These are phyloP conservation scores for Sugiyamaella japonica DNA, from an alignment of 1,139 yeast genomes.

Conservation along the genomic window DNA sequence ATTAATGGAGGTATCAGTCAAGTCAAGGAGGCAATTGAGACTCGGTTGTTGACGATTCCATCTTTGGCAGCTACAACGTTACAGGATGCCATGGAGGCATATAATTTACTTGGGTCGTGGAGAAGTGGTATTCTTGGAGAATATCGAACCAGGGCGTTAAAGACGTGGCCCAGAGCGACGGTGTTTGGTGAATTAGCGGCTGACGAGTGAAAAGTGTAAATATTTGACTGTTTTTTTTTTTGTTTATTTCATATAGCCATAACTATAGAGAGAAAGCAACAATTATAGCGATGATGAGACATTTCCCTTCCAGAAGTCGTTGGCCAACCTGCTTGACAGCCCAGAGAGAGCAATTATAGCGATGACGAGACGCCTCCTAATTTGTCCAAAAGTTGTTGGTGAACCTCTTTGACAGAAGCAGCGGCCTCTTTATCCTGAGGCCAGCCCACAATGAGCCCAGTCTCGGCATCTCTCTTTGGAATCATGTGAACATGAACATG, in stretches of 20 bases:
- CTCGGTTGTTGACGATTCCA: slow-evolving; percentile 14
- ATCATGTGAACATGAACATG: slow-evolving; percentile 97
- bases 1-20: slow-evolving; percentile 20
- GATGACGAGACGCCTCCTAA: slow-evolving; percentile 23
- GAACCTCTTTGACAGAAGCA: slow-evolving; percentile 66
- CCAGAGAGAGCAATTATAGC: neutral
- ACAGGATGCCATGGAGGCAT: slow-evolving; percentile 14
- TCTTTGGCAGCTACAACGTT: neutral
- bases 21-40: slow-evolving; percentile 17
- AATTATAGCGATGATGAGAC: neutral
- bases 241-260: neutral
- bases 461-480: slow-evolving; percentile 69
- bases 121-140: slow-evolving; percentile 24
- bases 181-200: slow-evolving; percentile 19
- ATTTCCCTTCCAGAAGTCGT: slow-evolving; percentile 56
- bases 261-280: neutral
- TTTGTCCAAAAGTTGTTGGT: slow-evolving; percentile 59
- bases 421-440: slow-evolving; percentile 68
- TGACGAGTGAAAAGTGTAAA: neutral
- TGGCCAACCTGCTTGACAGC: slow-evolving; percentile 67
- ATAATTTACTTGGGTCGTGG: slow-evolving; percentile 21
- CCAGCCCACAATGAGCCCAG: slow-evolving; percentile 90
- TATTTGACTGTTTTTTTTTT: neutral
- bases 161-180: slow-evolving; percentile 32
- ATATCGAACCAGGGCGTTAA: slow-evolving; percentile 21